Evolutionary conservation across 139 green algal species (phyloP).

Genomic region (Yamagishiella unicocca): DNA sequence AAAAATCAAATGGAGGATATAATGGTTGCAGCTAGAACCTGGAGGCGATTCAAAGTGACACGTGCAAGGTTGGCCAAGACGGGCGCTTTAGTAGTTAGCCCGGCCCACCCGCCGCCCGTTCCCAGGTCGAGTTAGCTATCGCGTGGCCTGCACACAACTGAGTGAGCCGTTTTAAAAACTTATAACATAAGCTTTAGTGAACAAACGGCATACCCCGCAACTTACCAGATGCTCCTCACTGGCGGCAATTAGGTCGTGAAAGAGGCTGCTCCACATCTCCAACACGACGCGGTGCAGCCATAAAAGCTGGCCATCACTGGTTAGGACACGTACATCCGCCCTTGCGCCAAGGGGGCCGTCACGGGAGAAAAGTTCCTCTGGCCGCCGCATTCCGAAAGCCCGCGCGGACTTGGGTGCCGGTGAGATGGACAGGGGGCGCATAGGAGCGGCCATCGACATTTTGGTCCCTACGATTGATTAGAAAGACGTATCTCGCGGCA

Average conservation of each 20-base stretch:
- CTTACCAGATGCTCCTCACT: background rate
- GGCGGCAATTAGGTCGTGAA: background rate
- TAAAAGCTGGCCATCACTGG: background rate
- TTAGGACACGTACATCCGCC: background rate
- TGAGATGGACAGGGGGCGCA: background rate
- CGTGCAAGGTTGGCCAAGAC: too few species aligned
- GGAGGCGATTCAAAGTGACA: too few species aligned
- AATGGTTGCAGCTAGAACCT: too few species aligned
- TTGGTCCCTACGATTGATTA: too few species aligned
- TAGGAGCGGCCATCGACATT: background rate
- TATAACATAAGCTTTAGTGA: background rate
- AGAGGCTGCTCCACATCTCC: conserved; percentile 21
- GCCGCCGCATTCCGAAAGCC: background rate
- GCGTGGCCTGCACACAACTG: too few species aligned
- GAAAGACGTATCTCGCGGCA: too few species aligned
- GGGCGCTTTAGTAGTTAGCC: too few species aligned
- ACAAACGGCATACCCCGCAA: background rate
- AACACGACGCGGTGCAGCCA: conserved; percentile 25
- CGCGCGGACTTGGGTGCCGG: background rate
- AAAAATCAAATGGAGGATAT: too few species aligned
- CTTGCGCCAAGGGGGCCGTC: background rate
- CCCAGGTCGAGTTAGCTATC: too few species aligned
- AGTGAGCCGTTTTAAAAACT: background rate
- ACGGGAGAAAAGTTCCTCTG: background rate
- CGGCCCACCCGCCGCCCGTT: too few species aligned